Percentiles rank a stretch among this genome's conserved stretches.
Conservation (phyloP, 1,139 yeast genomes). For the Nadsonia starkeyi-henricii region DNA sequence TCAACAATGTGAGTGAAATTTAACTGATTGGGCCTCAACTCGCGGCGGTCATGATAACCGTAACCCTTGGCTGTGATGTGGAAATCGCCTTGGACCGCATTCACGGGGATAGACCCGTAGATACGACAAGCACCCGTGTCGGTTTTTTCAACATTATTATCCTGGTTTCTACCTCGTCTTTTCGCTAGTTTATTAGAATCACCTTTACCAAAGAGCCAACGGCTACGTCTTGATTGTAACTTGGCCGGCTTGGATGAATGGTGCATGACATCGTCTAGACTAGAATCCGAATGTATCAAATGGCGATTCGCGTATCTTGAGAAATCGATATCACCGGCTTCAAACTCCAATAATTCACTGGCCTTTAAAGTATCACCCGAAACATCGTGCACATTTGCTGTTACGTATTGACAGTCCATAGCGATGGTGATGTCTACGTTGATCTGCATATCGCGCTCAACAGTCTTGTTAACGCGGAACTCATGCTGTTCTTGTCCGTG, state of each 20-base stretch:
- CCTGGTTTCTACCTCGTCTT: conserved; percentile 38
- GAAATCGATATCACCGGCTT: conserved; percentile 10
- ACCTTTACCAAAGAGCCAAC: conserved; percentile 24
- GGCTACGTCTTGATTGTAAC: conserved; percentile 6
- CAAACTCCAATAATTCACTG: conserved; percentile 48
- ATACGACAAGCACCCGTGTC: conserved; percentile 77
- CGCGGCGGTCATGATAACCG: conserved; percentile 33
- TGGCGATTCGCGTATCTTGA: conserved; percentile 9
- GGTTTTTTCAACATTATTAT: conserved; percentile 11
- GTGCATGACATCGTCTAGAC: background rate
- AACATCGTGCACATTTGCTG: conserved; percentile 63
- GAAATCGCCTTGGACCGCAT: conserved; percentile 73
- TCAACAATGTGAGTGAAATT: conserved; percentile 76
- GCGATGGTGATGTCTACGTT: conserved; percentile 72
- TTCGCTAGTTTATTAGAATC: conserved; percentile 34
- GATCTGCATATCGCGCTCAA: conserved; percentile 47
- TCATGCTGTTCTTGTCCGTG: conserved; percentile 76
- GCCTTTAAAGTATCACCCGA: conserved; percentile 72
- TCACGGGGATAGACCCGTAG: conserved; percentile 76
- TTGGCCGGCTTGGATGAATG: background rate
- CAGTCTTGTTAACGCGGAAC: conserved; percentile 48
- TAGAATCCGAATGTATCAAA: conserved; percentile 3
- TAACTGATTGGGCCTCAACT: conserved; percentile 31
- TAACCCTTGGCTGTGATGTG: conserved; percentile 68
- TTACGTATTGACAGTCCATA: conserved; percentile 68